Base-by-base conservation (phyloP, 352 stramenopile species). In the Globisporangium perplexum region DNA sequence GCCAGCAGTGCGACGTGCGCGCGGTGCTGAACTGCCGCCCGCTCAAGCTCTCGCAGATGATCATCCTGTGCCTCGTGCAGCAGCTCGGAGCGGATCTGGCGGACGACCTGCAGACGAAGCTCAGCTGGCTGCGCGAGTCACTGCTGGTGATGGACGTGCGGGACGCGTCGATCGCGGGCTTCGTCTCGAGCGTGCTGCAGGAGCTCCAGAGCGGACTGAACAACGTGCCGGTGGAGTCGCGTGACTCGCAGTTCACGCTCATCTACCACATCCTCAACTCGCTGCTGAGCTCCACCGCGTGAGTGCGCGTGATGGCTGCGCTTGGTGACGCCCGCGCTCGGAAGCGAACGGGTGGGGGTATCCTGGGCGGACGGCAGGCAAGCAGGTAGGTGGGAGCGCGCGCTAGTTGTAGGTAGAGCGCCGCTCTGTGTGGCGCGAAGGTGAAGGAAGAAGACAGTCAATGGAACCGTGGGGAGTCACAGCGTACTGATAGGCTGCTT, bases 201-300 rank as follows among this genome's bases (percentile, higher is more conserved):
- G 83, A 93, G 57, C 63, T 93, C 14, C 74, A 90, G 57, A 63
- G 61, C 39, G 77, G 69, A 12, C 56, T 91, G 15, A 83, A 85
- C 57, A 63, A 68, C 51, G 77, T 93, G 7, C 78, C 80, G 3
- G 41, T 35, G 24, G 60, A 86, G 39, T 70, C 63, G 44, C 77
- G 79, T 28, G 81, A 94, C 57, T 90, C 81, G 55, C 83, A 94
- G 74, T 90, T 86, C 59, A 90, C 70, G 38, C 72, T 93, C 1
- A 63, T 93, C 57, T 80, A 89, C 62, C 83, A 93, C 63, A 84
- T 93, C 53, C 68, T 93, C 17, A 93, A 91, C 61, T 94, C 83
- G 49, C 72, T 94, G 64, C 64, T 92, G 26, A 94, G 74, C 55
- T 94, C 77, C 7, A 51, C 55, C 12, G 47, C 47, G 28, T 61